Percentiles rank a stretch among this genome's conserved stretches.
These are phyloP conservation scores for Cordia subcordata DNA, from an alignment of 257 asterid genomes.

Conservation along the genomic window DNA sequence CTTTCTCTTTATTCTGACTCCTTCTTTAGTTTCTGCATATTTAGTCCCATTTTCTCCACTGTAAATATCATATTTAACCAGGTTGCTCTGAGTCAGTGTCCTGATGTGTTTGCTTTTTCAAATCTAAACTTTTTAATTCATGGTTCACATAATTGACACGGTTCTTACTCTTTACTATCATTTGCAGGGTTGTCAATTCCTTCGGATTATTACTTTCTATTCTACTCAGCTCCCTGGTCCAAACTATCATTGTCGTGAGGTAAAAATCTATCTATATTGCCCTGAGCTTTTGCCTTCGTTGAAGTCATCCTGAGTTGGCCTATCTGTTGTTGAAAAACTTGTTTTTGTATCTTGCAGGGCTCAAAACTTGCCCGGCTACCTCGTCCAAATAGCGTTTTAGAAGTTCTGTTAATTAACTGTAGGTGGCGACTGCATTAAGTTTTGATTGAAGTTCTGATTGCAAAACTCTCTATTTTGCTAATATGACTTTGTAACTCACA, in stretches of 20 bases:
- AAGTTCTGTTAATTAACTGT: slow-evolving; percentile 48
- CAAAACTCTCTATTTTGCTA: slow-evolving; percentile 4
- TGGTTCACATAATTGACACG: no score
- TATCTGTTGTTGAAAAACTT: neutral
- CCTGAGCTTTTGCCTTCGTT: neutral
- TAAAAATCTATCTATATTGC: slow-evolving; percentile 14
- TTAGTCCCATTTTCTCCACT: no score
- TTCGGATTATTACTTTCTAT: slow-evolving; percentile 84
- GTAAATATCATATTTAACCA: no score
- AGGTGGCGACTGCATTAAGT: slow-evolving; percentile 23
- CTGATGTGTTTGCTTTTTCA: no score
- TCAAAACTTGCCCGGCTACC: slow-evolving; percentile 88
- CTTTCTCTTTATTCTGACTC: no score
- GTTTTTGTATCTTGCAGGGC: slow-evolving; percentile 45
- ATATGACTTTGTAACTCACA: slow-evolving; percentile 24
- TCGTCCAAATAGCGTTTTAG: slow-evolving; percentile 56
- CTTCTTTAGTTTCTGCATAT: no score
- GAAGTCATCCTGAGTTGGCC: no score
- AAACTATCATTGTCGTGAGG: slow-evolving; percentile 97
- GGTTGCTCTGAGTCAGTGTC: no score
- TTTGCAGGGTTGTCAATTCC: slow-evolving; percentile 77
- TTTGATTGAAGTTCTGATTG: slow-evolving; percentile 3
- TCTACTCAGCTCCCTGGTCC: slow-evolving; percentile 99
- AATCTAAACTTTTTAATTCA: no score
- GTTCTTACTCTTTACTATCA: neutral